These are phyloP conservation scores for Iris macrosiphon DNA, from an alignment of 106 monocot species.

Conservation along the genomic window DNA sequence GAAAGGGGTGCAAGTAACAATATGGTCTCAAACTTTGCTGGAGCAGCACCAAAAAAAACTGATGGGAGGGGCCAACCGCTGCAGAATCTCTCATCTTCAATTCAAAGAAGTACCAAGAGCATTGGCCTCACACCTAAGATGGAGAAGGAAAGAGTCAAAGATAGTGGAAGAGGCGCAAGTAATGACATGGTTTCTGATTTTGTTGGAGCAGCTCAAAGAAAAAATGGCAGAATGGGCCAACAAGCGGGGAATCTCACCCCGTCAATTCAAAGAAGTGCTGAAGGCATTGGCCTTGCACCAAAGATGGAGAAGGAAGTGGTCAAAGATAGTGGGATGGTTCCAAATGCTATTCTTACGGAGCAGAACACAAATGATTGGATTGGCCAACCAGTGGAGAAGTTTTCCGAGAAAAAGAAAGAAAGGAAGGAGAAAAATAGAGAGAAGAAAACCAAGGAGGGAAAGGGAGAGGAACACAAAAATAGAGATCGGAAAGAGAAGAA, in stretches of 20 bases:
- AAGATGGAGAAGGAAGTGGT: background rate
- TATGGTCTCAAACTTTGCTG: background rate
- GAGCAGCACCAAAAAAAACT: background rate
- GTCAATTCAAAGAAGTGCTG: background rate
- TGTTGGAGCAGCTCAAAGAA: background rate
- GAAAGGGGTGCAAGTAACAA: too few species aligned
- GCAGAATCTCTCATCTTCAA: background rate
- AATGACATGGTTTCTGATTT: background rate
- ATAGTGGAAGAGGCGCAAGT: too few species aligned
- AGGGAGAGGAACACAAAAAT: slow-evolving; percentile 13
- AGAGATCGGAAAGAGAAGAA: slow-evolving; percentile 18
- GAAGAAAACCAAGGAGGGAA: slow-evolving; percentile 7
- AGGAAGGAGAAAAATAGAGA: slow-evolving; percentile 20
- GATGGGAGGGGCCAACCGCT: slow-evolving; percentile 6
- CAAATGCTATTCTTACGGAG: slow-evolving; percentile 4
- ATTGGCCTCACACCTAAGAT: background rate
- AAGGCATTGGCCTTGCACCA: background rate
- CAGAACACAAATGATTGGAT: slow-evolving; percentile 13
- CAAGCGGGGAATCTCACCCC: background rate
- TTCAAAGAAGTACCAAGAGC: slow-evolving; percentile 3
- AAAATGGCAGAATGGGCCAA: background rate
- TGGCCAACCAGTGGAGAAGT: slow-evolving; percentile 8
- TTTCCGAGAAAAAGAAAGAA: slow-evolving; percentile 12
- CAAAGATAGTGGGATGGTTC: background rate
- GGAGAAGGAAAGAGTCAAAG: slow-evolving; percentile 3